Conservation (phyloP, 768 basidiomycete species). For the Suillus alpinus region DNA sequence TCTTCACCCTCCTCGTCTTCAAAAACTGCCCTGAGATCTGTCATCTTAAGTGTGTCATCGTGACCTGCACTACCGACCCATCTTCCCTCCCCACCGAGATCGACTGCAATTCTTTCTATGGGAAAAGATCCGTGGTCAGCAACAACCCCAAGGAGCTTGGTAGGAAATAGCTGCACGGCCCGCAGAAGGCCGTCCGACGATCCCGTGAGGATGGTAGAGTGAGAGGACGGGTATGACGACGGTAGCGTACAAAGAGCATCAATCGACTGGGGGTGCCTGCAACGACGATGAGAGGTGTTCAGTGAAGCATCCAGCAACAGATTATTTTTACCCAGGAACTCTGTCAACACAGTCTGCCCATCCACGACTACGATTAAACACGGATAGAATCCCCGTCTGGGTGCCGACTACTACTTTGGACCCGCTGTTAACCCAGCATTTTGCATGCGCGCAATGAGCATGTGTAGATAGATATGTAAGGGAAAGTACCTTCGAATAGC, state of each 20-base stretch:
- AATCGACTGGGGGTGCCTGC: conserved; percentile 86
- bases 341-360: conserved; percentile 94
- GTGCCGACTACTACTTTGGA: conserved; percentile 87
- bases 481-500: conserved; percentile 74
- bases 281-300: conserved; percentile 12
- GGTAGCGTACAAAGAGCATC: conserved; percentile 82
- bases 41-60: conserved; percentile 82
- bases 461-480: background rate
- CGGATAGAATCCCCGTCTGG: conserved; percentile 82
- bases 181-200: conserved; percentile 91
- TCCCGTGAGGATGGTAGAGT: conserved; percentile 79
- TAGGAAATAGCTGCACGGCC: conserved; percentile 84
- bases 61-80: conserved; percentile 96
- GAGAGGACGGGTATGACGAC: conserved; percentile 53
- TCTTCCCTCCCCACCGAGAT: conserved; percentile 53
- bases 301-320: background rate
- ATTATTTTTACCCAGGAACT: conserved; percentile 65
- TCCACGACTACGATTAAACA: conserved; percentile 85
- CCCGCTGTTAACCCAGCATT: conserved; percentile 39
- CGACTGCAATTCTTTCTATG: conserved; percentile 80
- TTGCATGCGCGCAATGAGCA: background rate
- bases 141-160: conserved; percentile 85
- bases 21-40: conserved; percentile 79
- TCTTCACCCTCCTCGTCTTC: conserved; percentile 34
- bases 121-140: conserved; percentile 92